These are phyloP conservation scores for Russula earlei DNA, from an alignment of 768 basidiomycete genomes.

Conservation along the genomic window DNA sequence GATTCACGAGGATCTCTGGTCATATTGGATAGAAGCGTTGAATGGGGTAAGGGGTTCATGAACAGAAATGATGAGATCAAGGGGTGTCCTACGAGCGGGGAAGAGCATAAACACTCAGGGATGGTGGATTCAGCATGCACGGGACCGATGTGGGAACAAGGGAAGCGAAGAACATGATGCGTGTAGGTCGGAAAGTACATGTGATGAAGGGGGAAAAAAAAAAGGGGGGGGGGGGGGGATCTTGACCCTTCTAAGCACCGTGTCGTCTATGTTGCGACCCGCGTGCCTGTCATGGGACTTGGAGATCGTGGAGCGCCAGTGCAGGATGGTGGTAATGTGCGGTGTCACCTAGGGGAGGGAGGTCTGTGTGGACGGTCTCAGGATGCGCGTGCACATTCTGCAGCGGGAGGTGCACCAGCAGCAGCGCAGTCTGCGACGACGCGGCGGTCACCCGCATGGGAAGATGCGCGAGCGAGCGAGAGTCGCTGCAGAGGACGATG, in stretches of 20 bases:
- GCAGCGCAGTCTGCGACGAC: constrained; percentile 30
- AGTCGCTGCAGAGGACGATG: constrained; percentile 26
- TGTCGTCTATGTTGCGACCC: neutral
- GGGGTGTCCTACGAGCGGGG: too few relatives aligned
- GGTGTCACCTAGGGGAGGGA: constrained; percentile 64
- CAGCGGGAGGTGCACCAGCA: constrained; percentile 56
- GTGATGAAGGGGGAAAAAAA: neutral
- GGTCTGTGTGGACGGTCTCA: constrained; percentile 57
- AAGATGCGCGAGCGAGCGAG: constrained; percentile 32
- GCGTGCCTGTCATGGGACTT: constrained; percentile 59
- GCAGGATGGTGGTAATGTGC: constrained; percentile 60
- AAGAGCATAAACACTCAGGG: neutral
- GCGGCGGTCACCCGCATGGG: constrained; percentile 26
- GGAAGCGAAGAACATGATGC: neutral
- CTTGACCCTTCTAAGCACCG: neutral
- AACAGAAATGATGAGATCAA: too few relatives aligned
- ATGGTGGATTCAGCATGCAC: neutral
- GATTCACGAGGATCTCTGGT: too few relatives aligned
- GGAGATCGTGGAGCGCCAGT: constrained; percentile 53
- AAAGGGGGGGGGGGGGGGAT: neutral
- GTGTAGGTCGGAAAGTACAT: constrained; percentile 6
- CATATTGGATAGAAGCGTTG: too few relatives aligned
- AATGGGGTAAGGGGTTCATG: too few relatives aligned
- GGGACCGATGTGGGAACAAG: neutral
- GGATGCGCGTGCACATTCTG: constrained; percentile 43